Percentiles rank a stretch among this genome's conserved stretches.
Conservation (phyloP, 129 eudicot genomes). For the Centaurea solstitialis region DNA sequence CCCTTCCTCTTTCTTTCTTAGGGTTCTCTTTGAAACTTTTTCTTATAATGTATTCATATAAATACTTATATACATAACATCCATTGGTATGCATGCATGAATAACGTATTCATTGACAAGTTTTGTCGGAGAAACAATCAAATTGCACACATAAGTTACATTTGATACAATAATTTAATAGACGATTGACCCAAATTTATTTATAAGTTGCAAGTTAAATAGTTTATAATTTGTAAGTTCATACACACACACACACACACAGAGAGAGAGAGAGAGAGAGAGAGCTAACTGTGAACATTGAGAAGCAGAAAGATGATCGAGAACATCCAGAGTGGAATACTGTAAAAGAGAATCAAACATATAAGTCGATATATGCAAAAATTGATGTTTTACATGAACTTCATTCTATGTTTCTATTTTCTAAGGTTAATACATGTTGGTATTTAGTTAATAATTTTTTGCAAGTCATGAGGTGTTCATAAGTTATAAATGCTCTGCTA, state of each 20-base stretch:
- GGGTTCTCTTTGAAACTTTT: too few species aligned
- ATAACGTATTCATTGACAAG: too few species aligned
- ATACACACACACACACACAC: background rate
- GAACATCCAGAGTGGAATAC: slow-evolving; percentile 68
- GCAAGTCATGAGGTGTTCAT: too few species aligned
- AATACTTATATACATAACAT: background rate
- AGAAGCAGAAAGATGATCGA: slow-evolving; percentile 54
- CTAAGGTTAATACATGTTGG: too few species aligned
- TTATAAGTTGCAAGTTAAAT: background rate
- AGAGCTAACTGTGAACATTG: slow-evolving; percentile 51
- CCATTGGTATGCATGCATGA: too few species aligned
- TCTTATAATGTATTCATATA: too few species aligned
- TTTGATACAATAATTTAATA: background rate
- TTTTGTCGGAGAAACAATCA: background rate
- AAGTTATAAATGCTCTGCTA: too few species aligned
- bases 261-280: slow-evolving; percentile 1
- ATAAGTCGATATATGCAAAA: background rate
- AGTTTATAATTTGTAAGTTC: background rate
- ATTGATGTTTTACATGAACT: background rate
- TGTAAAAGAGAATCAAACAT: slow-evolving; percentile 29
- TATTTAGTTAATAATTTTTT: too few species aligned
- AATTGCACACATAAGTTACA: background rate
- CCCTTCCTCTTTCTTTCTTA: too few species aligned
- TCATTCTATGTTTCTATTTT: too few species aligned
- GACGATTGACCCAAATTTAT: background rate